These are phyloP conservation scores for Conringia planisiliqua DNA, from an alignment of 345 rosid species.

Conservation along the genomic window DNA sequence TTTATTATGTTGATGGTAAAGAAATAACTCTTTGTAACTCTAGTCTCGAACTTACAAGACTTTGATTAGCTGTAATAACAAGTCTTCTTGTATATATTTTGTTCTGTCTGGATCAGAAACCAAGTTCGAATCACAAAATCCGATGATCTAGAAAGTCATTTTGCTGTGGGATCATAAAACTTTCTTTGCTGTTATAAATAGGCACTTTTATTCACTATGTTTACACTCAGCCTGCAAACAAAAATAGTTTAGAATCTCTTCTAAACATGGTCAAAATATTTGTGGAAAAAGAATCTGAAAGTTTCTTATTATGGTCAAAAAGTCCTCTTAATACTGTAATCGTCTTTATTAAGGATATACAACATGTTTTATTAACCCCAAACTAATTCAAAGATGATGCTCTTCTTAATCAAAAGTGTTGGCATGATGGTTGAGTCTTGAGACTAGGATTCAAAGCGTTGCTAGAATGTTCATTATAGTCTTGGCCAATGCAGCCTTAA, in stretches of 20 bases:
- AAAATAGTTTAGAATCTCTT: background rate
- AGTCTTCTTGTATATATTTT: background rate
- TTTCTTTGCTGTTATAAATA: no score
- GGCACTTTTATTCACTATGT: no score
- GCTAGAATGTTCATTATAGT: background rate
- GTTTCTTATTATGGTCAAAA: background rate
- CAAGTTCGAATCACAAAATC: background rate
- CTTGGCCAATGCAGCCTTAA: background rate
- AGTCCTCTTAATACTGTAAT: background rate
- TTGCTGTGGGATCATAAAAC: background rate
- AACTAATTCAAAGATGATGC: background rate
- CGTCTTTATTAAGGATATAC: background rate
- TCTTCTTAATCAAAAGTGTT: background rate
- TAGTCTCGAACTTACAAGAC: background rate
- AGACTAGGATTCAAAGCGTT: background rate
- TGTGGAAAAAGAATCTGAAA: background rate
- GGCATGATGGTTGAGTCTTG: slow-evolving; percentile 5
- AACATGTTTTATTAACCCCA: background rate
- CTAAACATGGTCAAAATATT: background rate
- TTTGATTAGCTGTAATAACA: no score
- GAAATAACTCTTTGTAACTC: background rate
- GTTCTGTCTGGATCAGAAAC: background rate
- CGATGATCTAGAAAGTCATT: background rate
- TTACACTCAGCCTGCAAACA: no score
- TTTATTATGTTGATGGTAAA: background rate